Base-by-base conservation (phyloP, 208 protist genomes). In the Acanthamoeba divionensis region DNA sequence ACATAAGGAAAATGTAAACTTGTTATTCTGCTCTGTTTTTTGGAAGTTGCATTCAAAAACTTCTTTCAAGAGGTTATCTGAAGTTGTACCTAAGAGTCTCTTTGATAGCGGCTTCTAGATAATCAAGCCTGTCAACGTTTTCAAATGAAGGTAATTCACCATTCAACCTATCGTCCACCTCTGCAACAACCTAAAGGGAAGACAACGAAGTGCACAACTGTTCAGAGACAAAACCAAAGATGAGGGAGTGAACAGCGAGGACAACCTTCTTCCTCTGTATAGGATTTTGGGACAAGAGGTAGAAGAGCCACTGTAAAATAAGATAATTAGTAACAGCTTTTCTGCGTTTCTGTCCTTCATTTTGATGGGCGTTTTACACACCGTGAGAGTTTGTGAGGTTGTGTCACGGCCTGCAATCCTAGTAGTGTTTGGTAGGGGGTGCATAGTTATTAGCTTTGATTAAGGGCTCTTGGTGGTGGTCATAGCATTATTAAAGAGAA, bases 371-470 rank as follows among this genome's bases (percentile, higher is more conserved):
- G n/a, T n/a, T n/a, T n/a, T 0, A 18, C 5, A 47, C 54, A 77
- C 67, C 7, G 75, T 85, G 29, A 85, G 33, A 6, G 75, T 31
- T 63, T 85, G 75, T 1, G 75, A n/a, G 1, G 75, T 85, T 0
- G 75, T 85, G 75, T 85, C 75, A 21, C 75, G 44, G 10, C 75
- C 75, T 15, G 75, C 75, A 12, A 85, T 85, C 44, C 75, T 85
- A 54, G 57, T 52, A 21, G 18, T 82, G 73, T 62, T 3, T 38
- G 0, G n/a, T n/a, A n/a, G n/a, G n/a, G n/a, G n/a, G n/a, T n/a
- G n/a, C n/a, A n/a, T n/a, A n/a, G n/a, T n/a, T n/a, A n/a, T n/a
- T n/a, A n/a, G n/a, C n/a, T n/a, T n/a, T n/a, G n/a, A n/a, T n/a
- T n/a, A n/a, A n/a, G n/a, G n/a, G n/a, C n/a, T n/a, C n/a, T n/a